A percentile compares a stretch with the other conserved stretches of the same genome.
phyloP scores from a whole-genome alignment of 192 early-diverging fungal genomes.

The Umbelopsis vinacea region DNA sequence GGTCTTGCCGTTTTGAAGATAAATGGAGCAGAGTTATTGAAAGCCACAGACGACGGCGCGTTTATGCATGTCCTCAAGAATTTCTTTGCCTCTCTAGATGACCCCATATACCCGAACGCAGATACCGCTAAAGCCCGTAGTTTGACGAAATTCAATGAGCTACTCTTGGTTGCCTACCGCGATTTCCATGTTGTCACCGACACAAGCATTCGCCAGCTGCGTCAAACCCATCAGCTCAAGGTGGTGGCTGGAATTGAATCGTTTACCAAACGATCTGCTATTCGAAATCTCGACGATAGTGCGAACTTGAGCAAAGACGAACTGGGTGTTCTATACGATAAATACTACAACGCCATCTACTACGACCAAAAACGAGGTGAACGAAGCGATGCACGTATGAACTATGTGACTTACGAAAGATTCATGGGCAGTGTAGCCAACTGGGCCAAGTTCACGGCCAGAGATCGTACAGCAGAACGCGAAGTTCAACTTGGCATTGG shows the following conservation, averaged over 20 bases:
- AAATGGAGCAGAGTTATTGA: constrained; percentile 78
- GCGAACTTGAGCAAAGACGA: constrained; percentile 86
- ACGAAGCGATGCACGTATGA: constrained; percentile 57
- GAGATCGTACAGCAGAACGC: constrained; percentile 16
- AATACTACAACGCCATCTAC: constrained; percentile 82
- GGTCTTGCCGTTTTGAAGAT: constrained; percentile 91
- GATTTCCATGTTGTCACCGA: constrained; percentile 87
- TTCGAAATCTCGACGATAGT: constrained; percentile 78
- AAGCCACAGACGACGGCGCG: constrained; percentile 73
- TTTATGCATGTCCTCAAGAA: constrained; percentile 83
- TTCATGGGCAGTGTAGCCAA: constrained; percentile 73
- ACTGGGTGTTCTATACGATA: constrained; percentile 86
- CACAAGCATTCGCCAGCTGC: constrained; percentile 74
- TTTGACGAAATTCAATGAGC: constrained; percentile 78
- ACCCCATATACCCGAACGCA: constrained; percentile 65
- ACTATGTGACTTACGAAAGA: constrained; percentile 74
- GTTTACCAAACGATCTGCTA: constrained; percentile 89
- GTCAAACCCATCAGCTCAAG: constrained; percentile 84
- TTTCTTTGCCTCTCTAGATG: constrained; percentile 85
- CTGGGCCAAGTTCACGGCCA: constrained; percentile 57
- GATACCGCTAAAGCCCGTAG: constrained; percentile 1
- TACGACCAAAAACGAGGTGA: constrained; percentile 51
- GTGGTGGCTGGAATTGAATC: constrained; percentile 92
- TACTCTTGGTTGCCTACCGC: constrained; percentile 89
- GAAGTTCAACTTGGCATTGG: not conserved